These are phyloP conservation scores for Endoconidiophora polonica DNA, from an alignment of 2,329 filamentous ascomycete species.

Conservation along the genomic window DNA sequence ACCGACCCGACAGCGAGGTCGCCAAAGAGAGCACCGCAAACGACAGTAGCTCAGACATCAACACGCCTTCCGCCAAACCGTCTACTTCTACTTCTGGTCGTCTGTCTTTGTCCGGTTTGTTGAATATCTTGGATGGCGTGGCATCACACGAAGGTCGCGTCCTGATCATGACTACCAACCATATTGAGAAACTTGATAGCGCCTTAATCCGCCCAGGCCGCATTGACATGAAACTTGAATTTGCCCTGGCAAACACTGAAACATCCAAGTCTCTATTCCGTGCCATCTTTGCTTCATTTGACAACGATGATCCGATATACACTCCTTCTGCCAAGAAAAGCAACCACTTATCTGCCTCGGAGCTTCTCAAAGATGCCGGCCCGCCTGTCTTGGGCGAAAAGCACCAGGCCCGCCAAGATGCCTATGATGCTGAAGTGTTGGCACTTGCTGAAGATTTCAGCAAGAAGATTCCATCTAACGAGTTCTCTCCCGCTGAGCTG, in stretches of 20 bases:
- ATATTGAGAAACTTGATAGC: slow-evolving; percentile 42
- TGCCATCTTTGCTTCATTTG: slow-evolving; percentile 38
- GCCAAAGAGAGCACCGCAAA: neutral
- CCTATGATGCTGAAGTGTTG: slow-evolving; percentile 26
- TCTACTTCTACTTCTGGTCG: slow-evolving; percentile 15
- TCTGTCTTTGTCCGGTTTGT: slow-evolving; percentile 57
- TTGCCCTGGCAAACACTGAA: slow-evolving; percentile 33
- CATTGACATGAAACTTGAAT: slow-evolving; percentile 42
- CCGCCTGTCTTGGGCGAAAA: slow-evolving; percentile 16
- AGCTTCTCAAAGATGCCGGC: slow-evolving; percentile 10
- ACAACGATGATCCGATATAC: slow-evolving; percentile 24
- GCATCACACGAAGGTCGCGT: slow-evolving; percentile 47
- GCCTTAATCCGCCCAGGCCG: slow-evolving; percentile 46
- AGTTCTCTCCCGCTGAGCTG: slow-evolving; percentile 44
- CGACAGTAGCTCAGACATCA: neutral
- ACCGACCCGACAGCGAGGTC: slow-evolving; percentile 16
- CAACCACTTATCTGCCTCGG: neutral
- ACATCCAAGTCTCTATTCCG: slow-evolving; percentile 40
- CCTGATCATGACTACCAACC: slow-evolving; percentile 50
- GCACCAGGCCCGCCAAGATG: slow-evolving; percentile 13
- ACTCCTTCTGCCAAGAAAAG: neutral
- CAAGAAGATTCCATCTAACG: slow-evolving; percentile 31
- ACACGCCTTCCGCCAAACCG: neutral
- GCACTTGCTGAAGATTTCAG: slow-evolving; percentile 33
- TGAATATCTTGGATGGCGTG: slow-evolving; percentile 68